Base-by-base conservation (phyloP, 1,284 basidiomycete species). In the Ganoderma lingzhi region DNA sequence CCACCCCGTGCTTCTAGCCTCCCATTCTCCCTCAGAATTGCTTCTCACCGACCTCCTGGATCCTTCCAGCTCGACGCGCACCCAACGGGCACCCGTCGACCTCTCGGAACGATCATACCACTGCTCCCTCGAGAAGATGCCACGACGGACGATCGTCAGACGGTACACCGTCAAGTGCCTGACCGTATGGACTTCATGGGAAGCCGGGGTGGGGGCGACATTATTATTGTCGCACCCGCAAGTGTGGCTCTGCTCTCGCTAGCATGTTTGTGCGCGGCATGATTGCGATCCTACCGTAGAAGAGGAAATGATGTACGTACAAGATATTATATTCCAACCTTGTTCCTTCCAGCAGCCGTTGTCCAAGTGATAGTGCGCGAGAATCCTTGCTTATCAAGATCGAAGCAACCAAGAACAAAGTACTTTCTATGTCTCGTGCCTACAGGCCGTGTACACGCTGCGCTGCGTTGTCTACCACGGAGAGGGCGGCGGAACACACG, bases 401-500 rank as follows among this genome's bases (percentile, higher is more conserved):
- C 53, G 53, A 35, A 35, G 30, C 39, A 10, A 17, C 39, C 59
- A 17, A 61, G 39, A 42, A 28, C 59, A 42, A 28, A 41, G 23
- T 51, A 51, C 48, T 28, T 51, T 28, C 48, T 51, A 10, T 51
- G 48, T 51, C 23, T 51, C 48, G 10, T 51, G 48, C 12, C 41
- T 23, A 42, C 59, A 61, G 0, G 17, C 39, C 59, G 2, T 9
- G 39, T 10, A 61, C 59, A 41, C 59, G 59, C 23, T 41, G 23
- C 17, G 59, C 59, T 28, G 66, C 76, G 17, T n/a, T 62, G 6
- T 67, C 37, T 28, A 79, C 76, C 30, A 78, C 75, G 12, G 74
- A 58, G 9, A 79, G 71, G 3, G 74, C 79, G n/a, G 77, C 68
- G 1, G 77, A 76, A 63, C 76, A 77, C 23, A 78, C 75, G 1